Base-by-base conservation (phyloP, 768 basidiomycete genomes). In the Postia placenta region DNA sequence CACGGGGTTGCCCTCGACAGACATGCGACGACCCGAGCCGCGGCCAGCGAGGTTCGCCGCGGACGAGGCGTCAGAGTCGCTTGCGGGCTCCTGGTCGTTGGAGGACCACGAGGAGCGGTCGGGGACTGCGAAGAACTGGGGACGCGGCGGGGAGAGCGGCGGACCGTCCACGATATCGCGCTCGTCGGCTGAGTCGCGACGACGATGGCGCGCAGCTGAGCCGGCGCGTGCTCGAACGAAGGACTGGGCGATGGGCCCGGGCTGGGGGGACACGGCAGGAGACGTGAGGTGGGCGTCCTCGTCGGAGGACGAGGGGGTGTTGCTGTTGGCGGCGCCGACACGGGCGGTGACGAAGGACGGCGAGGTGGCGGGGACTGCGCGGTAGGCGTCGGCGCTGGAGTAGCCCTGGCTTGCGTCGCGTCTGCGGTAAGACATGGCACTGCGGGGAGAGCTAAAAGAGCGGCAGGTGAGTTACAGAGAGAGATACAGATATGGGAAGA, bases 81-180 rank as follows among this genome's bases (percentile, higher is more conserved):
- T 60, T 14, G 54, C 49, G 40, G 50, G 39, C 11, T 56, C 57
- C 40, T 36, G 51, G 26, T 61, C 59, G 43, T 47, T 50, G 5
- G 56, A 52, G 11, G 50, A 49, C 41, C 47, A 49, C 33, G 58
- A 46, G 25, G 56, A 48, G 15, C 56, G 55, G 37, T 47, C 49
- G 43, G 65, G 63, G 6, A 60, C 64, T 3, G 57, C 61, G 11
- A 71, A 56, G 58, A 72, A 73, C 61, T 66, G 66, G 0, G 71
- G 71, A 1, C 70, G 69, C 0, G 71, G 69, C 0, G 66, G 69
- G 0, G 62, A 56, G 17, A 68, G 56, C 9, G 63, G 60, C 62
- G 56, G 17, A 65, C 51, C 9, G 28, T 42, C 51, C 15, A 11
- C 24, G 42, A 11, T 14, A 27, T 30, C 43, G 24, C n/a, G 43